Conservation (phyloP, 2,329 filamentous ascomycete species). For the Purpureocillium lavendulum region DNA sequence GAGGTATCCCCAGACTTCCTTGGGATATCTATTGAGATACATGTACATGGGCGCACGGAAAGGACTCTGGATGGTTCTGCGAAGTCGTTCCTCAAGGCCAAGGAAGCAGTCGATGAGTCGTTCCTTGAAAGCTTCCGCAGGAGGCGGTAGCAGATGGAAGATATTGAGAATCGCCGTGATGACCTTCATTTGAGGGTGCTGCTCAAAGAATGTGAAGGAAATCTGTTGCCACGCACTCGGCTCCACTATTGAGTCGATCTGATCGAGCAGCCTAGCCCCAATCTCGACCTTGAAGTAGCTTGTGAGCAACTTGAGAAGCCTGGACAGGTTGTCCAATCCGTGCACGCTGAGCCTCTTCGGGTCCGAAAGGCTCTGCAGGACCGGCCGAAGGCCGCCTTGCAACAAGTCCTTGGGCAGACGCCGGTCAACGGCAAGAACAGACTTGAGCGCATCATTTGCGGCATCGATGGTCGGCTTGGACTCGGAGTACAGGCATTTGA, state of each 20-base stretch:
- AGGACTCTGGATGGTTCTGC: constrained; percentile 82
- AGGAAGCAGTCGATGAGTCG: constrained; percentile 85
- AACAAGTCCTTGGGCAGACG: constrained; percentile 93
- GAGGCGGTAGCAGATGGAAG: constrained; percentile 88
- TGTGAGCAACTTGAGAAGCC: constrained; percentile 81
- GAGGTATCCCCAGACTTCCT: constrained; percentile 77
- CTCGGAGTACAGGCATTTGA: constrained; percentile 93
- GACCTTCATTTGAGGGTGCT: constrained; percentile 87
- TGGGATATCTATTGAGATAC: constrained; percentile 87
- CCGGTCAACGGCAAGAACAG: constrained; percentile 78
- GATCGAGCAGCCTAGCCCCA: constrained; percentile 82
- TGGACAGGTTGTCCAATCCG: constrained; percentile 82
- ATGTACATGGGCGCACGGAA: constrained; percentile 86
- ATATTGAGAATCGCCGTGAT: constrained; percentile 93
- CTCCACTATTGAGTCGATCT: constrained; percentile 86
- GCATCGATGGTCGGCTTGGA: constrained; percentile 88
- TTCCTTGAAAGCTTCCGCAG: constrained; percentile 85
- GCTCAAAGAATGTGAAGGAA: constrained; percentile 91
- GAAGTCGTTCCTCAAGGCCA: constrained; percentile 74
- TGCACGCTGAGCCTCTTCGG: constrained; percentile 82
- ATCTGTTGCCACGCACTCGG: constrained; percentile 73
- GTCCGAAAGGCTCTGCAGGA: constrained; percentile 94
- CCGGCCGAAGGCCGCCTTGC: constrained; percentile 86
- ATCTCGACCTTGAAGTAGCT: constrained; percentile 99
- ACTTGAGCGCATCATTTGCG: constrained; percentile 82